Conservation (phyloP, 1,284 basidiomycete species). For the Kwoniella shivajii region DNA sequence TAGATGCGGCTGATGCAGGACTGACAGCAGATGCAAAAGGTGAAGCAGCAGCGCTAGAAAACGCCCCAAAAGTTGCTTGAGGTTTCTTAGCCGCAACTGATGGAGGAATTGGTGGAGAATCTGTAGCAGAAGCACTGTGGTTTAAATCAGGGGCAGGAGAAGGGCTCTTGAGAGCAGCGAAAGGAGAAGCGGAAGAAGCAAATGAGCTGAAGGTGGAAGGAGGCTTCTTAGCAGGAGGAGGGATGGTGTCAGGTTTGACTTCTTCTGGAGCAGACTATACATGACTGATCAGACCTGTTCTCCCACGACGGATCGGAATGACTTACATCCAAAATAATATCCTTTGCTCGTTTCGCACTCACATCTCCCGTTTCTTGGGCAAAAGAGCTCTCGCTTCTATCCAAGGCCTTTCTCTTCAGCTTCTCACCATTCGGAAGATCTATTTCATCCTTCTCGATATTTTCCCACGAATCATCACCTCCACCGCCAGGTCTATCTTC, state of each 20-base stretch:
- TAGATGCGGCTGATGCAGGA: background rate
- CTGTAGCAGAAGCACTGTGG: background rate
- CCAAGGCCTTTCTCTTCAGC: constrained; percentile 46
- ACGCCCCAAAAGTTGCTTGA: constrained; percentile 12
- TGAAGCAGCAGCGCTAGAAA: background rate
- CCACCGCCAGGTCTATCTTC: constrained; percentile 1
- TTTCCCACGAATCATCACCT: constrained; percentile 14
- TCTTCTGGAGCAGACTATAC: background rate
- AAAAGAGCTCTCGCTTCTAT: constrained; percentile 32
- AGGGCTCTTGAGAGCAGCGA: constrained; percentile 46
- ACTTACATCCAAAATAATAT: constrained; percentile 24
- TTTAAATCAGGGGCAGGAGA: constrained; percentile 7
- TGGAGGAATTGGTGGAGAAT: constrained; percentile 2
- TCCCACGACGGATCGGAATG: background rate
- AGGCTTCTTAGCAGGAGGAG: constrained; percentile 31
- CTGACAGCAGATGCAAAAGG: constrained; percentile 6
- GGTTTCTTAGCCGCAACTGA: constrained; percentile 49
- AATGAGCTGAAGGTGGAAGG: constrained; percentile 63
- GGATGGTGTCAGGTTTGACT: background rate
- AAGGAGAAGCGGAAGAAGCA: constrained; percentile 64
- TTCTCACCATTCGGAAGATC: constrained; percentile 20
- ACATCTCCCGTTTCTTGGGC: constrained; percentile 19
- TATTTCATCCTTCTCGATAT: constrained; percentile 24
- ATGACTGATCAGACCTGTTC: background rate
- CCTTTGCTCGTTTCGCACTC: constrained; percentile 27